These are phyloP conservation scores for Yamadazyma songkhlaensis DNA, from an alignment of 1,139 yeast genomes.

Conservation along the genomic window DNA sequence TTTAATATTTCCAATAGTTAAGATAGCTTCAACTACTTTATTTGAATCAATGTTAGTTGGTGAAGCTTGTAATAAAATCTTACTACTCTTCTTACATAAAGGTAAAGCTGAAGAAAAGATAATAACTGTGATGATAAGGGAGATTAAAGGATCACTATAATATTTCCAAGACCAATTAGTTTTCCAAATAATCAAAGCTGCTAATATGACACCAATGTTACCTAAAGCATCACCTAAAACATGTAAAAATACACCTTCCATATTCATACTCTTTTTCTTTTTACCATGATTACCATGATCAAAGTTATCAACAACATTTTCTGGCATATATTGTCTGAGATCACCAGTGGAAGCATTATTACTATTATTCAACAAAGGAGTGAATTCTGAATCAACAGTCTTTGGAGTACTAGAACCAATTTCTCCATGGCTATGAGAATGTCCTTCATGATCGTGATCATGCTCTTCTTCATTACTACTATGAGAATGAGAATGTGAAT, in stretches of 20 bases:
- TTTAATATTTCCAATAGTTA: conserved; percentile 66
- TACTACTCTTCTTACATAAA: conserved; percentile 79
- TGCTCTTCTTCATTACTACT: conserved; percentile 26
- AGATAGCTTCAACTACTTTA: conserved; percentile 65
- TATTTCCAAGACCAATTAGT: conserved; percentile 86
- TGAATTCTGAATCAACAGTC: conserved; percentile 8
- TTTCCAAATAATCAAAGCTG: conserved; percentile 92
- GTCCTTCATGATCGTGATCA: conserved; percentile 46
- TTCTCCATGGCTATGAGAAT: not conserved
- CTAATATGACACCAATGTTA: conserved; percentile 85
- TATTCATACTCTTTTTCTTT: conserved; percentile 69
- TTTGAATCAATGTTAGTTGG: conserved; percentile 80
- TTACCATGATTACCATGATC: conserved; percentile 28
- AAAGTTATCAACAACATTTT: conserved; percentile 33
- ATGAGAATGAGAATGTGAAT: conserved; percentile 50
- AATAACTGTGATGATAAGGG: conserved; percentile 80
- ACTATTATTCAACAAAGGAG: conserved; percentile 11
- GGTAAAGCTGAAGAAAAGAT: conserved; percentile 93
- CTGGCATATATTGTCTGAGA: conserved; percentile 34
- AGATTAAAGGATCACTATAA: conserved; percentile 82
- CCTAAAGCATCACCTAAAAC: conserved; percentile 97
- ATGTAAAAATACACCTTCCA: conserved; percentile 96
- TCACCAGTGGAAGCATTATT: conserved; percentile 13
- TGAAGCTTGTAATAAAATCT: conserved; percentile 88
- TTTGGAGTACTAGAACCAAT: not conserved